These are phyloP conservation scores for Pythium insidiosum DNA, from an alignment of 352 stramenopile species.

Conservation along the genomic window DNA sequence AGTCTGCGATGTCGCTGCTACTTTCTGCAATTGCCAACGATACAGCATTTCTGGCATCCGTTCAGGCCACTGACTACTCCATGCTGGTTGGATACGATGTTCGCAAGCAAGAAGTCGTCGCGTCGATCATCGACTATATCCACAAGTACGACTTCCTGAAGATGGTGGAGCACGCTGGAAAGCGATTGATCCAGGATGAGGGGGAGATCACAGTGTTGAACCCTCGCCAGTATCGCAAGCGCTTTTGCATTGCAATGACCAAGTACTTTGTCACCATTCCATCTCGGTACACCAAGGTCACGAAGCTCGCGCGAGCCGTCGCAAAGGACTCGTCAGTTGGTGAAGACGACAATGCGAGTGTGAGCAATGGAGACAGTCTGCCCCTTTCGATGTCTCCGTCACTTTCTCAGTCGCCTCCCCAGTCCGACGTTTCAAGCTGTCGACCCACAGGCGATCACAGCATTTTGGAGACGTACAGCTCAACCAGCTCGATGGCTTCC, in stretches of 20 bases:
- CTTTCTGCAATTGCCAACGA: constrained; percentile 82
- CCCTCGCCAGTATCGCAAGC: constrained; percentile 80
- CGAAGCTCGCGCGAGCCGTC: constrained; percentile 41
- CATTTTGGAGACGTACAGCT: too few species aligned
- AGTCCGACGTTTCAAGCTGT: too few species aligned
- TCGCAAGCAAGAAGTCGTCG: constrained; percentile 79
- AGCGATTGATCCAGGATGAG: constrained; percentile 85
- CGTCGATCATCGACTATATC: constrained; percentile 88
- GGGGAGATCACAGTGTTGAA: constrained; percentile 85
- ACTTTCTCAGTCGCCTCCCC: too few species aligned
- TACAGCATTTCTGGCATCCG: constrained; percentile 74
- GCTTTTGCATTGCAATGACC: constrained; percentile 82
- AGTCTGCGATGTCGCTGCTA: constrained; percentile 74
- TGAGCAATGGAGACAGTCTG: too few species aligned
- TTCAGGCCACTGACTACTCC: constrained; percentile 84
- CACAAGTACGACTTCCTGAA: constrained; percentile 90
- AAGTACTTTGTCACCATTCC: constrained; percentile 87
- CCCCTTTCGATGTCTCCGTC: too few species aligned
- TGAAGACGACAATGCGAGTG: too few species aligned
- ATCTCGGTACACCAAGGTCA: constrained; percentile 82
- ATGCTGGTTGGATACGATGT: constrained; percentile 86
- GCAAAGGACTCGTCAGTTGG: constrained; percentile 14
- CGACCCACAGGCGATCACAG: too few species aligned
- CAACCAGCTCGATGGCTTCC: too few species aligned
- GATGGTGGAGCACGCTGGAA: constrained; percentile 84